Conservation (phyloP, 768 basidiomycete genomes). For the Russula foetens region DNA sequence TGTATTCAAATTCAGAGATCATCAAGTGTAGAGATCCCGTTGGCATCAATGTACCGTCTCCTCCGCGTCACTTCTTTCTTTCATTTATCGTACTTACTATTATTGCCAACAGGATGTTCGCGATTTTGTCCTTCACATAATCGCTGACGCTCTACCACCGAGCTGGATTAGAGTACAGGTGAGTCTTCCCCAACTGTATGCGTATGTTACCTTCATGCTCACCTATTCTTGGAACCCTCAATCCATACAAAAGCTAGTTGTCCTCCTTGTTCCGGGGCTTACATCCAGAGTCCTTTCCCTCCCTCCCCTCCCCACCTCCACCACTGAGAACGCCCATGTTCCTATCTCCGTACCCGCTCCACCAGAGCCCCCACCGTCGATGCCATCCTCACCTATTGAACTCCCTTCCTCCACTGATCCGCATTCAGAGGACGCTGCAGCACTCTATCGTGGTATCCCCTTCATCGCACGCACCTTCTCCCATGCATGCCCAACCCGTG, state of each 20-base stretch:
- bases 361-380: conserved; percentile 26
- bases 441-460: conserved; percentile 34
- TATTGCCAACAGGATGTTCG: conserved; percentile 66
- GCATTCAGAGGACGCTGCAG: conserved; percentile 18
- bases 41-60: conserved; percentile 59
- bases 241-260: conserved; percentile 69
- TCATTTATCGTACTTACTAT: background rate
- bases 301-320: conserved; percentile 61
- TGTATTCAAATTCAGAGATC: conserved; percentile 77
- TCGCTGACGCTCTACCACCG: conserved; percentile 75
- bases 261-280: conserved; percentile 81
- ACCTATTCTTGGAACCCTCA: conserved; percentile 49
- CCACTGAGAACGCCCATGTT: conserved; percentile 48
- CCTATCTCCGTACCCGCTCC: conserved; percentile 41
- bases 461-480: conserved; percentile 79
- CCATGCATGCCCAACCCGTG: conserved; percentile 88
- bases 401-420: conserved; percentile 20
- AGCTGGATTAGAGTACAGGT: conserved; percentile 82
- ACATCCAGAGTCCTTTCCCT: conserved; percentile 66
- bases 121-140: conserved; percentile 74
- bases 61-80: background rate
- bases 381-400: background rate
- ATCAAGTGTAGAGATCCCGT: conserved; percentile 62
- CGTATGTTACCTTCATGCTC: background rate
- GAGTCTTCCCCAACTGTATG: background rate